Percentiles rank a stretch among this genome's conserved stretches.
Evolutionary conservation across 345 rosid species (phyloP).

Genomic region (Litchi chinensis): DNA sequence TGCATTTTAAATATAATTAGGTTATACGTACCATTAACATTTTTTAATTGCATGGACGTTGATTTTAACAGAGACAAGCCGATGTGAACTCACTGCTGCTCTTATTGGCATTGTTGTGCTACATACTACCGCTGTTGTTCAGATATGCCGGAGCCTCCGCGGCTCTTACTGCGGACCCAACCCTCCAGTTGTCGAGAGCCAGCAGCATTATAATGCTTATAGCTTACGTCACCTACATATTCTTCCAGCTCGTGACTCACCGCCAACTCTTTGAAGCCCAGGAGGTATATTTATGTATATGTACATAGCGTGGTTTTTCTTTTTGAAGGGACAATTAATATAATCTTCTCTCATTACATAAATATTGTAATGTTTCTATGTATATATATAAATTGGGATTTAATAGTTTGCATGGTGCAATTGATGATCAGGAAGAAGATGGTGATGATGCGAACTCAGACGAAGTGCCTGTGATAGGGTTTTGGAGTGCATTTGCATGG

Average conservation of each 20-base stretch:
- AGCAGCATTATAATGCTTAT: slow-evolving; percentile 85
- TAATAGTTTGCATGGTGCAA: slow-evolving; percentile 3
- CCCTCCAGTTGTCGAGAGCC: slow-evolving; percentile 67
- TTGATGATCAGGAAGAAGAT: slow-evolving; percentile 46
- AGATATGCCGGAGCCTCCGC: slow-evolving; percentile 38
- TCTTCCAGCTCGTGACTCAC: slow-evolving; percentile 83
- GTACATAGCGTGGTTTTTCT: no score
- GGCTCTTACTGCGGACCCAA: slow-evolving; percentile 36
- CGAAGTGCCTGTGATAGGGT: slow-evolving; percentile 72
- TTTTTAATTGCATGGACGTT: neutral
- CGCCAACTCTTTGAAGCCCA: slow-evolving; percentile 64
- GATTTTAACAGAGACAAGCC: slow-evolving; percentile 69
- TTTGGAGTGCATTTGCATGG: slow-evolving; percentile 85
- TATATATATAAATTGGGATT: neutral
- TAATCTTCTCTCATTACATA: neutral
- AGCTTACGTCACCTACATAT: slow-evolving; percentile 69
- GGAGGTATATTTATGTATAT: slow-evolving; percentile 31
- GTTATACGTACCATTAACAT: no score
- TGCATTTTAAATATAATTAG: no score
- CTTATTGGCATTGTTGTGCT: slow-evolving; percentile 73
- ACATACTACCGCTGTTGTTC: slow-evolving; percentile 68
- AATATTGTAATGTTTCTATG: neutral
- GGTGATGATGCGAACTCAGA: slow-evolving; percentile 40
- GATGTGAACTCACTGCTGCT: slow-evolving; percentile 78
- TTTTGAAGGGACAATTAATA: neutral